These are phyloP conservation scores for Beauveria varroae DNA, from an alignment of 2,329 filamentous ascomycete genomes.

Conservation along the genomic window DNA sequence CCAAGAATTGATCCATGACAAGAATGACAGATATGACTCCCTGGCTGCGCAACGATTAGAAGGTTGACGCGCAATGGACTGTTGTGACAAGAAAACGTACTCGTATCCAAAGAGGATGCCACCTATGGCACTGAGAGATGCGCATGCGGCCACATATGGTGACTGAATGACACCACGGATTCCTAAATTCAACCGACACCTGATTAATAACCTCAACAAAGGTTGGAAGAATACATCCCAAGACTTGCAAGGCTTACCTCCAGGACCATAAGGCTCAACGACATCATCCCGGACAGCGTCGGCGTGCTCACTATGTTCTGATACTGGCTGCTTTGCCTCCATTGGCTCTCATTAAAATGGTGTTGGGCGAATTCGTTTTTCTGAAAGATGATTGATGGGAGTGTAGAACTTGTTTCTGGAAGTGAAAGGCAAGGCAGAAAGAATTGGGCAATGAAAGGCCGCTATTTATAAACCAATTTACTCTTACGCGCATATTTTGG, in stretches of 20 bases:
- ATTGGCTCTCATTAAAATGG: not conserved
- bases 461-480: not conserved
- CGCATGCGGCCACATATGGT: not conserved
- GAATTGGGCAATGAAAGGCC: not conserved
- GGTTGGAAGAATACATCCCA: not conserved
- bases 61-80: not conserved
- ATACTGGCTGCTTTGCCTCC: not conserved
- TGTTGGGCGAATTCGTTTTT: not conserved
- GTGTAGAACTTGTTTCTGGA: not conserved
- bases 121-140: not conserved
- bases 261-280: not conserved
- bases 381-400: not conserved
- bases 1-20: constrained; percentile 28
- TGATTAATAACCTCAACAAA: not conserved
- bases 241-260: not conserved
- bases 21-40: constrained; percentile 33
- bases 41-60: constrained; percentile 18
- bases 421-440: not conserved
- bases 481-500: not conserved
- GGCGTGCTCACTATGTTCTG: not conserved
- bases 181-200: not conserved
- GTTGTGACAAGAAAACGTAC: not conserved
- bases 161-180: not conserved
- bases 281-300: not conserved
- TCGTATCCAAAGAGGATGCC: not conserved